A percentile compares a stretch with the other conserved stretches of the same genome.
phyloP scores from a whole-genome alignment of 441 rosid species.

The Eutrema salsugineum region DNA sequence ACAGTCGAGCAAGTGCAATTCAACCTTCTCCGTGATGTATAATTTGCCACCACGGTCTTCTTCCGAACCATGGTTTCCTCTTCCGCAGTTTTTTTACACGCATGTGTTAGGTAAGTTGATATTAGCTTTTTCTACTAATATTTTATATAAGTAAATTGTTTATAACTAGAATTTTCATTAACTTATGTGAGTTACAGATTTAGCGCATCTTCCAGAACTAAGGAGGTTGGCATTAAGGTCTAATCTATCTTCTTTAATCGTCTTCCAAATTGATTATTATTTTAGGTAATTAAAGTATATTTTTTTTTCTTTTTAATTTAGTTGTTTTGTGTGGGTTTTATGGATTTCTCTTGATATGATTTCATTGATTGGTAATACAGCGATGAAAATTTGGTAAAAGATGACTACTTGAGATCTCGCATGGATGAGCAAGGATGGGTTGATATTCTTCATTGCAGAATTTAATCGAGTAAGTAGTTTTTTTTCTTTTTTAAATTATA shows the following conservation, averaged over 20 bases:
- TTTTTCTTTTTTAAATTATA: not conserved
- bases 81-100: not conserved
- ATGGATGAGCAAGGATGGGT: constrained; percentile 15
- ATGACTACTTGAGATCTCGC: not conserved
- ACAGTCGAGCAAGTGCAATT: not conserved
- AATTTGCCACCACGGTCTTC: not conserved
- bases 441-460: not conserved
- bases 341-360: not conserved
- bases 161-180: not conserved
- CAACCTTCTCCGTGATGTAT: not conserved
- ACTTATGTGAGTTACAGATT: not conserved
- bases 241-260: not conserved
- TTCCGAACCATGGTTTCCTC: not conserved
- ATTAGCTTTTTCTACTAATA: not conserved
- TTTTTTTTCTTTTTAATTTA: not conserved
- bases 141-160: not conserved
- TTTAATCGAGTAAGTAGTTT: not conserved
- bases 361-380: not conserved
- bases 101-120: not conserved
- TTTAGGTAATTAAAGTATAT: not conserved
- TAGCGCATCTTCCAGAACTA: not conserved
- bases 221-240: not conserved
- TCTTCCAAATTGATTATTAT: not conserved
- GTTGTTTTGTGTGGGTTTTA: not conserved
- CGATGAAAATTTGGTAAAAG: not conserved